phyloP scores from a whole-genome alignment of 768 basidiomycete species.

The Lactifluus subvellereus region DNA sequence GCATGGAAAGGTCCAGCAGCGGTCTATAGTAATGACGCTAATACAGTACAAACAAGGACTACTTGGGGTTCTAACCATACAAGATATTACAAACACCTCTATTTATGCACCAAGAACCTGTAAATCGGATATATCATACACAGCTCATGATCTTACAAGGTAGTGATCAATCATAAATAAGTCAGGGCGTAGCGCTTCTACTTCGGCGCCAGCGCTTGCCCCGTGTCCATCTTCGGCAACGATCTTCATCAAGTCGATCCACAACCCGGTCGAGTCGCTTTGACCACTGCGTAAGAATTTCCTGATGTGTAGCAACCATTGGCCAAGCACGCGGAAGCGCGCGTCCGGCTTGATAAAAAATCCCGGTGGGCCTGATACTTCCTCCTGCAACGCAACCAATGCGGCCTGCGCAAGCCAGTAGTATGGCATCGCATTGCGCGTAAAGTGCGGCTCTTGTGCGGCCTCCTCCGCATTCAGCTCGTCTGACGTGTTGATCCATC shows the following conservation, averaged over 20 bases:
- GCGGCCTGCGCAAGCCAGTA: slow-evolving; percentile 52
- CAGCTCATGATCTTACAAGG: background rate
- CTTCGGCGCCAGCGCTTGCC: background rate
- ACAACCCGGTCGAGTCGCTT: slow-evolving; percentile 16
- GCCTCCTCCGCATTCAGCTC: slow-evolving; percentile 14
- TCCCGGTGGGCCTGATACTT: slow-evolving; percentile 30
- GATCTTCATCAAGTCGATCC: slow-evolving; percentile 24
- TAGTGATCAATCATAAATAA: slow-evolving; percentile 7
- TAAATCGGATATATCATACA: background rate
- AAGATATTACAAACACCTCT: background rate
- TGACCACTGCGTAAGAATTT: slow-evolving; percentile 17
- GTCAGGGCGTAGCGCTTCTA: slow-evolving; percentile 20
- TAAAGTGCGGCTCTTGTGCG: slow-evolving; percentile 17
- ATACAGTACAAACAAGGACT: slow-evolving; percentile 2
- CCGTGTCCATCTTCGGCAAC: slow-evolving; percentile 17
- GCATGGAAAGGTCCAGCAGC: background rate
- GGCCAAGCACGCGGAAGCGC: slow-evolving; percentile 22
- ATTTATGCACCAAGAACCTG: slow-evolving; percentile 1
- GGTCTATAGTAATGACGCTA: background rate
- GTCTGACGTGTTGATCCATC: slow-evolving; percentile 34
- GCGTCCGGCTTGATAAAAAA: slow-evolving; percentile 16
- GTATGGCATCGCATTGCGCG: slow-evolving; percentile 38
- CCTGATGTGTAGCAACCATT: slow-evolving; percentile 22
- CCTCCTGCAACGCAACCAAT: slow-evolving; percentile 41
- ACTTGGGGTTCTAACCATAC: slow-evolving; percentile 1